Percentiles rank a stretch among this genome's conserved stretches.
Conservation (phyloP, 352 stramenopile genomes). For the Phytophthora europaea region DNA sequence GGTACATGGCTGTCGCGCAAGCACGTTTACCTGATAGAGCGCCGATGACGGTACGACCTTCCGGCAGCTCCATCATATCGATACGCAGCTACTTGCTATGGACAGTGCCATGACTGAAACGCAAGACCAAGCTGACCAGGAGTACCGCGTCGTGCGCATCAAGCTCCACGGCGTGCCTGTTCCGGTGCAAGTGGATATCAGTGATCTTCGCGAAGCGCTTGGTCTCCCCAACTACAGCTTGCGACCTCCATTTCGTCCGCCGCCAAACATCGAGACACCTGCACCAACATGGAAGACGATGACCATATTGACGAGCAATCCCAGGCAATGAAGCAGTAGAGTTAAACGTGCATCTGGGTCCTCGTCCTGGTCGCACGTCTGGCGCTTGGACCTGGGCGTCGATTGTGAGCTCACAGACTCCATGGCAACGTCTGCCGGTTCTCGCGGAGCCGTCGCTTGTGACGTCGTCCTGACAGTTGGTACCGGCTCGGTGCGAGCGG, state of each 20-base stretch:
- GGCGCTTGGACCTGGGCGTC: too few species aligned
- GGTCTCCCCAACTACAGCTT: constrained; percentile 14
- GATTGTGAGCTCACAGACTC: too few species aligned
- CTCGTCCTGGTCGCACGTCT: too few species aligned
- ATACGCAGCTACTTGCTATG: constrained; percentile 1
- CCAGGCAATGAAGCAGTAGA: constrained; percentile 7
- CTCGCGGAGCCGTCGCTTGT: too few species aligned
- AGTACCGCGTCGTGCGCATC: background rate
- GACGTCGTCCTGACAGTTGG: too few species aligned
- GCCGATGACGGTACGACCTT: background rate
- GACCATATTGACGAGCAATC: constrained; percentile 6
- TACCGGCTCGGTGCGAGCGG: too few species aligned
- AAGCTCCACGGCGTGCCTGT: constrained; percentile 13
- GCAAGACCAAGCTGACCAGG: background rate
- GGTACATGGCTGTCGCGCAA: constrained; percentile 25
- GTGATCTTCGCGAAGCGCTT: constrained; percentile 1
- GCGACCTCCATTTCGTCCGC: constrained; percentile 8
- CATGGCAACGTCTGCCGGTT: too few species aligned
- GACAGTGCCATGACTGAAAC: background rate
- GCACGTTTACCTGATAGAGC: constrained; percentile 12
- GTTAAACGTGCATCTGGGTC: background rate
- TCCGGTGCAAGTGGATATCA: constrained; percentile 11
- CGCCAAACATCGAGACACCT: background rate
- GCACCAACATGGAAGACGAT: constrained; percentile 3
- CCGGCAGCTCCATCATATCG: constrained; percentile 10